Evolutionary conservation across 2,329 filamentous ascomycete species (phyloP).

Genomic region (Triangularia setosa): DNA sequence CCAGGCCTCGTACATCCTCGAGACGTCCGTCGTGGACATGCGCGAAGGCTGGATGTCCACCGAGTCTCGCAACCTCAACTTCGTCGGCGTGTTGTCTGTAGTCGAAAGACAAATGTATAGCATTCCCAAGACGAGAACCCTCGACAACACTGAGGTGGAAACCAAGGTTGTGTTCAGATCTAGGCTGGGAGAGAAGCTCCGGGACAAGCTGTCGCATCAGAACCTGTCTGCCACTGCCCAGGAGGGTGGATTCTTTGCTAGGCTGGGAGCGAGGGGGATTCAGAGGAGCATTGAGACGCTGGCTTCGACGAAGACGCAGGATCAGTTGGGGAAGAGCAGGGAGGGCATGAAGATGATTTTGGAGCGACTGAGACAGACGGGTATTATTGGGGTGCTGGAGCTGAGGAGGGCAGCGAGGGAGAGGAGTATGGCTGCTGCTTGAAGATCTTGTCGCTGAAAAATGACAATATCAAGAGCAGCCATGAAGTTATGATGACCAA

Average conservation of each 20-base stretch:
- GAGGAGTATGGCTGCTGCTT: slow-evolving; percentile 18
- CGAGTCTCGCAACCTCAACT: slow-evolving; percentile 77
- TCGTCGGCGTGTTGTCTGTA: slow-evolving; percentile 74
- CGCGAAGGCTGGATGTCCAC: slow-evolving; percentile 79
- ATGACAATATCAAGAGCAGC: not conserved
- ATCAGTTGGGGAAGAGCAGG: slow-evolving; percentile 74
- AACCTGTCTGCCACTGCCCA: slow-evolving; percentile 28
- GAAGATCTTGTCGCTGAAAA: not conserved
- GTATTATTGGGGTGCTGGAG: slow-evolving; percentile 56
- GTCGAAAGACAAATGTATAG: slow-evolving; percentile 71
- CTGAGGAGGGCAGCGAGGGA: slow-evolving; percentile 45
- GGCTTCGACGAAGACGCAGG: slow-evolving; percentile 71
- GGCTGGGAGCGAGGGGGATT: slow-evolving; percentile 66
- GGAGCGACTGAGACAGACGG: slow-evolving; percentile 60
- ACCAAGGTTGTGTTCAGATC: slow-evolving; percentile 73
- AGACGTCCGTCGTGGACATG: slow-evolving; percentile 74
- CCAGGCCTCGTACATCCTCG: slow-evolving; percentile 75
- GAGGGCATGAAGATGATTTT: slow-evolving; percentile 81
- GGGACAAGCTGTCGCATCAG: slow-evolving; percentile 37
- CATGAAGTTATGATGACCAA: slow-evolving; percentile 4
- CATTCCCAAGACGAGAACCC: slow-evolving; percentile 25
- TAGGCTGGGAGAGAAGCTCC: slow-evolving; percentile 64
- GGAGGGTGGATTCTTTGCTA: slow-evolving; percentile 49
- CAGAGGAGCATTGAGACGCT: slow-evolving; percentile 77
- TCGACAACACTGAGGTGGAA: slow-evolving; percentile 59